Conservation (phyloP, 306 rosid species). For the Dicorynia guianensis region DNA sequence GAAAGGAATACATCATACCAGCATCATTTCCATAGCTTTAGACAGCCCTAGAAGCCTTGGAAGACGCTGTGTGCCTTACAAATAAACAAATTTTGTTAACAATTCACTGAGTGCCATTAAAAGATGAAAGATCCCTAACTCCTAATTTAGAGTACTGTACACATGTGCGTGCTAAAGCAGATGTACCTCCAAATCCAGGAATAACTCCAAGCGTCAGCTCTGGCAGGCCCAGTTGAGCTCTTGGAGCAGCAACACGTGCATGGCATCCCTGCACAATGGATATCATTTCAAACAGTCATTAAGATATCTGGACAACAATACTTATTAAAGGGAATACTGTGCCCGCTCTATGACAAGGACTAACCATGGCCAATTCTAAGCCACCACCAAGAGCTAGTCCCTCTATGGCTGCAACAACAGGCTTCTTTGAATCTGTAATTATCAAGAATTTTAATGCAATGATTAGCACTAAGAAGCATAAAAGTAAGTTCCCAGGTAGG, state of each 20-base stretch:
- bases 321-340: not conserved
- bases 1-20: constrained; percentile 57
- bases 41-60: constrained; percentile 90
- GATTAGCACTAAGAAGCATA: constrained; percentile 6
- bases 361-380: constrained; percentile 91
- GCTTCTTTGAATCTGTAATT: constrained; percentile 81
- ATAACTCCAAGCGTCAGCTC: constrained; percentile 92
- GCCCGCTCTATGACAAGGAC: constrained; percentile 43
- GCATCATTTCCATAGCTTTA: constrained; percentile 92
- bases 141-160: constrained; percentile 17
- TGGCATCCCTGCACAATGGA: constrained; percentile 80
- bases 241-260: constrained; percentile 88
- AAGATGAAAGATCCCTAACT: constrained; percentile 17
- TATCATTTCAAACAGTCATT: constrained; percentile 24
- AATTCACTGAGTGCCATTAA: constrained; percentile 34
- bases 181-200: constrained; percentile 96
- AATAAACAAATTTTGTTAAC: constrained; percentile 38
- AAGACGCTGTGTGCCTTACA: constrained; percentile 94
- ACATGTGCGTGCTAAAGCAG: constrained; percentile 31
- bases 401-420: constrained; percentile 88
- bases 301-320: constrained; percentile 11
- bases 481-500: constrained; percentile 25
- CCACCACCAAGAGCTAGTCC: constrained; percentile 99
- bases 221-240: constrained; percentile 89
- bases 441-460: constrained; percentile 30